Evolutionary conservation across 1,139 yeast species (phyloP), one percentile per base, ranked within the genome.

Genomic region (Sugiyamaella japonica): DNA sequence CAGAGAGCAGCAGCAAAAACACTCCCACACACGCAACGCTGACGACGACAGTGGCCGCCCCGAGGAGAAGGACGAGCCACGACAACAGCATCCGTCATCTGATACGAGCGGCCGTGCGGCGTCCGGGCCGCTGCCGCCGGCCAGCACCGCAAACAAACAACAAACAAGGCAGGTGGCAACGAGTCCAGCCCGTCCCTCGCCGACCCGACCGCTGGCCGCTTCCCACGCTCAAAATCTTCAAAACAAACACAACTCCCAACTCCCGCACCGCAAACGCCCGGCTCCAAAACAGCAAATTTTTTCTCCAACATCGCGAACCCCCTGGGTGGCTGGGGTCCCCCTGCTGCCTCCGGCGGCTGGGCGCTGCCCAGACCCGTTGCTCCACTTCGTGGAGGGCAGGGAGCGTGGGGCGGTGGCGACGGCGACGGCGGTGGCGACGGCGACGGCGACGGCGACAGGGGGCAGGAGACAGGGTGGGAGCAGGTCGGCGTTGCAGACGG

Each of bases 211-310:
- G 10, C 34, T 29, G n/a, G n/a, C n/a, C n/a, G n/a, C n/a, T 9
- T 9, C 34, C 34, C n/a, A n/a, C n/a, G n/a, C n/a, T n/a, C n/a
- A n/a, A 48, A 48, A 48, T 48, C 51, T 48, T 48, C 51, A 48
- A 48, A 48, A 48, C 45, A 17, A 20, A 48, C 29, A 45, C 31
- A 48, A 48, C 45, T 48, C 51, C 46, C 51, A 48, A 48, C 45
- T 29, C 31, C 16, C 8, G 31, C 34, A 28, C n/a, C 12, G 10
- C 32, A 42, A 36, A 17, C n/a, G 7, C n/a, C 2, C 13, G 29
- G 13, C 2, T 12, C 12, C 47, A 29, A 17, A 43, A 43, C 17
- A 15, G 32, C 15, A 39, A 39, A 39, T 39, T 29, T 29, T 29
- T 29, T n/a, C n/a, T n/a, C 31, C 31, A 28, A 28, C 31, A 28